Conservation (phyloP, 768 basidiomycete species). For the Xanthoconium purpureum region DNA sequence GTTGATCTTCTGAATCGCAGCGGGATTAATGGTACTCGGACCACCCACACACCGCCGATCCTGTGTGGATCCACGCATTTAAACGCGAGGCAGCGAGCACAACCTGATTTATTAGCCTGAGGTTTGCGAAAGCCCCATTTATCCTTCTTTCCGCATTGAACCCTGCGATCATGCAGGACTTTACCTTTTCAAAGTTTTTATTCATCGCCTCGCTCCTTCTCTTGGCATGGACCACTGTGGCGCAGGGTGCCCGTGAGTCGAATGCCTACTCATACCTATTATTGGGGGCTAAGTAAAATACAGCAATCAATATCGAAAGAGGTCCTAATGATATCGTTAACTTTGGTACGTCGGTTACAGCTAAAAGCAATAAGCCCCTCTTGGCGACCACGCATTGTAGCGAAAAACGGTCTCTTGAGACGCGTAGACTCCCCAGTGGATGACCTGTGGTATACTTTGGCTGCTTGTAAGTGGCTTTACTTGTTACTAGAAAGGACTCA, state of each 20-base stretch:
- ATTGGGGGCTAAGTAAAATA: neutral
- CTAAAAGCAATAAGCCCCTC: neutral
- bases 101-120: neutral
- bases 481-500: neutral
- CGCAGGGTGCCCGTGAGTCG: slow-evolving; percentile 12
- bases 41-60: neutral
- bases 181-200: neutral
- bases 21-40: no score
- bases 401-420: neutral
- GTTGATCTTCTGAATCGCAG: neutral
- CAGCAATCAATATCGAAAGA: neutral
- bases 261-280: neutral
- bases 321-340: neutral
- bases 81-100: neutral
- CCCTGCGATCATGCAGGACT: slow-evolving; percentile 3
- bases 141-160: neutral
- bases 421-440: neutral
- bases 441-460: neutral
- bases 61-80: neutral
- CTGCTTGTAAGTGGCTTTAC: neutral
- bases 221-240: slow-evolving; percentile 4
- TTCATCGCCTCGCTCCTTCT: neutral
- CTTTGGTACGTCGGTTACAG: neutral
- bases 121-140: neutral
- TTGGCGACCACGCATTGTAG: neutral